Percentiles rank a stretch among this genome's conserved stretches.
phyloP scores from a whole-genome alignment of 805 yeast species.

The Lachancea thermotolerans region DNA sequence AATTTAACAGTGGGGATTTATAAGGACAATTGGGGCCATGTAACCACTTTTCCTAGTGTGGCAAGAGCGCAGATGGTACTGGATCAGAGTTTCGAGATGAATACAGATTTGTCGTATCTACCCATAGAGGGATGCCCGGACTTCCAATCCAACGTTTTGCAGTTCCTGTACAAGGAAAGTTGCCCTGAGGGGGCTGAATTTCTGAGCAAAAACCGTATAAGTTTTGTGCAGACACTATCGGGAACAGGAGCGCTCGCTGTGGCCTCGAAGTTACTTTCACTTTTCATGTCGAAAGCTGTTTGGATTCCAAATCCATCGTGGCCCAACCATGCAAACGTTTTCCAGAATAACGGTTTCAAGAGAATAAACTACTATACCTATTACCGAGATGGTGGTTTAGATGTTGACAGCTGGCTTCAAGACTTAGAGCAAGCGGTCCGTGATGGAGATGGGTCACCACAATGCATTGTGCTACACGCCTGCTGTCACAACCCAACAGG shows the following conservation, averaged over 20 bases:
- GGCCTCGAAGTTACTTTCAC: constrained; percentile 68
- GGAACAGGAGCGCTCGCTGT: constrained; percentile 94
- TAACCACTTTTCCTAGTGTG: constrained; percentile 29
- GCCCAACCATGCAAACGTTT: constrained; percentile 87
- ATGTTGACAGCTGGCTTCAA: constrained; percentile 53
- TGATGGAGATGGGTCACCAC: constrained; percentile 40
- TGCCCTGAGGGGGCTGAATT: constrained; percentile 45
- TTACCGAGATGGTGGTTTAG: constrained; percentile 64
- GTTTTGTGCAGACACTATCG: constrained; percentile 81
- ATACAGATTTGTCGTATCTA: constrained; percentile 46
- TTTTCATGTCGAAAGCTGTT: constrained; percentile 38
- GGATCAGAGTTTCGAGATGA: constrained; percentile 46
- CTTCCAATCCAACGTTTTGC: constrained; percentile 60
- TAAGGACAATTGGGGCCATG: constrained; percentile 71
- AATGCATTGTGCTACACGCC: constrained; percentile 69
- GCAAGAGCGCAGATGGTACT: constrained; percentile 25
- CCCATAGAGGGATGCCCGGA: constrained; percentile 74
- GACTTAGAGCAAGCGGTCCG: constrained; percentile 50
- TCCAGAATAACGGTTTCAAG: constrained; percentile 61
- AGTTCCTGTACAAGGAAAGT: constrained; percentile 66
- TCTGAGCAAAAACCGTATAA: constrained; percentile 55
- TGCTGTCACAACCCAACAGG: constrained; percentile 98
- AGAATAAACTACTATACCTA: constrained; percentile 58
- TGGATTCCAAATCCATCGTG: constrained; percentile 85
- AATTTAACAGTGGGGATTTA: constrained; percentile 61